Evolutionary conservation across 495 filamentous ascomycete species (phyloP).

Genomic region (Rhypophila decipiens): DNA sequence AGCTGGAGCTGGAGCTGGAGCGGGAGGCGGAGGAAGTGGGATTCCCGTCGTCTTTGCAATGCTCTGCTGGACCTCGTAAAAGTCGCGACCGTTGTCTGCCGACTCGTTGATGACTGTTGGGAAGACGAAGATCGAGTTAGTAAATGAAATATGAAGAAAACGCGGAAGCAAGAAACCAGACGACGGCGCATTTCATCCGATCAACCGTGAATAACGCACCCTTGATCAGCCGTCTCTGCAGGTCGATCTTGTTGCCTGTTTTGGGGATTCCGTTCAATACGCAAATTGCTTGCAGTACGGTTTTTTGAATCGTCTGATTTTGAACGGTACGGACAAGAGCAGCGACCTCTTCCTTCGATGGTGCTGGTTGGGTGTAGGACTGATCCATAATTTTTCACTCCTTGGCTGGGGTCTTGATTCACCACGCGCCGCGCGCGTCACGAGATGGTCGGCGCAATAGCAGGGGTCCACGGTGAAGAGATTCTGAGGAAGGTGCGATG

Average conservation of each 20-base stretch:
- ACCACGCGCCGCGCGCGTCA: too few species aligned
- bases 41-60: slow-evolving; percentile 1
- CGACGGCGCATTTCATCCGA: too few species aligned
- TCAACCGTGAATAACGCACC: too few species aligned
- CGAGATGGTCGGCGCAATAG: too few species aligned
- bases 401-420: too few species aligned
- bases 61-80: slow-evolving; percentile 19
- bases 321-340: slow-evolving; percentile 26
- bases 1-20: neutral
- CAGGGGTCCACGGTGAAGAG: too few species aligned
- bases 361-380: neutral
- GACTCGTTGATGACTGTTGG: slow-evolving; percentile 19
- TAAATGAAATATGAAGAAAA: too few species aligned
- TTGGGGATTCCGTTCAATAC: slow-evolving; percentile 60
- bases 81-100: slow-evolving; percentile 9
- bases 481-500: too few species aligned
- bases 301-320: slow-evolving; percentile 48
- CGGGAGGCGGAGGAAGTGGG: neutral
- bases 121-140: too few species aligned
- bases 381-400: neutral
- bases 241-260: slow-evolving; percentile 71
- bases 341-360: slow-evolving; percentile 31
- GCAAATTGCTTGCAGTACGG: slow-evolving; percentile 67
- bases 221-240: slow-evolving; percentile 68
- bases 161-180: too few species aligned